Percentiles rank a stretch among this genome's conserved stretches.
These are phyloP conservation scores for Talaromyces sp. DNA, from an alignment of 2,329 filamentous ascomycete species.

Conservation along the genomic window DNA sequence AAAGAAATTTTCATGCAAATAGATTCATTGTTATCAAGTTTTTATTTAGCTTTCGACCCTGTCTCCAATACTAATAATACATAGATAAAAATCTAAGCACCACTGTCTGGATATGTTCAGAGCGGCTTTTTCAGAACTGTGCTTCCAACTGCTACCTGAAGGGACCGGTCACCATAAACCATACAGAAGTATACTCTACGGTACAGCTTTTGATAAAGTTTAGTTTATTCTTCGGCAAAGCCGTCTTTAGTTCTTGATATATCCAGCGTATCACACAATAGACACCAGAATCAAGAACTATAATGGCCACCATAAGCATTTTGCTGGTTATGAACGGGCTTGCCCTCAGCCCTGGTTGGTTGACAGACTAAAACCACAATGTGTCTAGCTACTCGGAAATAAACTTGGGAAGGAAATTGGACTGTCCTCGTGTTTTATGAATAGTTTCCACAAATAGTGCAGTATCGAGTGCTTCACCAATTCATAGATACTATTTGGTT, in stretches of 20 bases:
- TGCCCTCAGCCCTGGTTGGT: neutral
- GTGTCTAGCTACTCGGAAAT: neutral
- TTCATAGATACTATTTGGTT: neutral
- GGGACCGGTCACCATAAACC: too few species aligned
- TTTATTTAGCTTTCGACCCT: neutral
- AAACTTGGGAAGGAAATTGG: neutral
- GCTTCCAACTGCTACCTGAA: neutral
- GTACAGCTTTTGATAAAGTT: neutral
- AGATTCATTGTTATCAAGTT: neutral
- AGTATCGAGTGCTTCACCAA: neutral
- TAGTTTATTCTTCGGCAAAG: neutral
- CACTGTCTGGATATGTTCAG: neutral
- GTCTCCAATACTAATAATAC: too few species aligned
- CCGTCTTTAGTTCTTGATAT: neutral
- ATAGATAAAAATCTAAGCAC: neutral
- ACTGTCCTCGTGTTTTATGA: neutral
- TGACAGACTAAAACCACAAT: neutral
- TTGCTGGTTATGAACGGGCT: neutral
- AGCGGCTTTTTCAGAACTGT: neutral
- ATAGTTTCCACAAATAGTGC: neutral
- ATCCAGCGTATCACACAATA: neutral
- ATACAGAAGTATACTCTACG: too few species aligned
- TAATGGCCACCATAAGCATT: neutral
- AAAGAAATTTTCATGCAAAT: neutral
- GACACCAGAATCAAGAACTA: neutral